A percentile compares a stretch with the other conserved stretches of the same genome.
phyloP scores from a whole-genome alignment of 306 rosid species.

The Vachellia collinsii region DNA sequence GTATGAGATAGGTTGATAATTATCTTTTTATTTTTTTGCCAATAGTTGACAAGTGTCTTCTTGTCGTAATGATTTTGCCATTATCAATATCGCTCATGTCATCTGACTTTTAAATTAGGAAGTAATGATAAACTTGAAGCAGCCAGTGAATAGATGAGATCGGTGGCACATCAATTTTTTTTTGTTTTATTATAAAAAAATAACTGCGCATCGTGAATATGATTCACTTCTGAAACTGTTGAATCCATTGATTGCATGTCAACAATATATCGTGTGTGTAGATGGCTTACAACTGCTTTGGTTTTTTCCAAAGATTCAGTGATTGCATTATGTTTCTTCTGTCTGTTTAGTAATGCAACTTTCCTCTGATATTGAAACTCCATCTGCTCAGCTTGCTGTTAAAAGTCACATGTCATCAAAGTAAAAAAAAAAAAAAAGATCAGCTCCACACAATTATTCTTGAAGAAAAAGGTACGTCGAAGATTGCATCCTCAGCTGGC shows the following conservation, averaged over 20 bases:
- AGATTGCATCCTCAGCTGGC: background rate
- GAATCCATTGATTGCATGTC: slow-evolving; percentile 78
- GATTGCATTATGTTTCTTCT: slow-evolving; percentile 51
- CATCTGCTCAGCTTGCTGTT: slow-evolving; percentile 55
- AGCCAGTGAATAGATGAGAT: too few species aligned
- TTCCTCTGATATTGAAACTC: slow-evolving; percentile 63
- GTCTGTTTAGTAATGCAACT: slow-evolving; percentile 56
- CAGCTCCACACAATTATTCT: background rate
- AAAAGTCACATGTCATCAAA: background rate
- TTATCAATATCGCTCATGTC: too few species aligned
- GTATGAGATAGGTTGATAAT: too few species aligned
- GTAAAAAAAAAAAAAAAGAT: background rate
- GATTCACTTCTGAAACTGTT: slow-evolving; percentile 61
- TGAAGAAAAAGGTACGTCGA: background rate
- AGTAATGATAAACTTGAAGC: too few species aligned
- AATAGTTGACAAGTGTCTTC: too few species aligned
- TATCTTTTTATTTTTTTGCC: too few species aligned
- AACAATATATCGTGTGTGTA: slow-evolving; percentile 65
- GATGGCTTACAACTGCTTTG: slow-evolving; percentile 66
- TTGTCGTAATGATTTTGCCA: too few species aligned
- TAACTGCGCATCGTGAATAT: slow-evolving; percentile 52
- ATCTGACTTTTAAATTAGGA: too few species aligned
- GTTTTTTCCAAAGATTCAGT: slow-evolving; percentile 63
- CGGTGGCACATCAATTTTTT: too few species aligned
- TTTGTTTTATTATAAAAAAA: too few species aligned